Conservation (phyloP, 1,284 basidiomycete genomes). For the Meripilus lineatus region DNA sequence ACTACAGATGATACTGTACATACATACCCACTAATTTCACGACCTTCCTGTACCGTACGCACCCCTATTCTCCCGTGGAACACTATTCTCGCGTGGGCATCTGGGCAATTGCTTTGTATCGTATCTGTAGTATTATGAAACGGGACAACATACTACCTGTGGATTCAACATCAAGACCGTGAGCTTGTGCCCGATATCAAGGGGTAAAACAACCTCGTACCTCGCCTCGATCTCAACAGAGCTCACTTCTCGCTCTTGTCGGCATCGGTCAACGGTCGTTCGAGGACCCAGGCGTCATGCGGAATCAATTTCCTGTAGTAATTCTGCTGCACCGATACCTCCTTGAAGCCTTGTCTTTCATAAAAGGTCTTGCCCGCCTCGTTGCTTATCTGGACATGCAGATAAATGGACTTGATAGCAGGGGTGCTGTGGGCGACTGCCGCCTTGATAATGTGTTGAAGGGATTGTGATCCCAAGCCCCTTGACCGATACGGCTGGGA, state of each 20-base stretch:
- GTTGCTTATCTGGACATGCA: slow-evolving; percentile 79
- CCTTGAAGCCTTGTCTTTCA: slow-evolving; percentile 69
- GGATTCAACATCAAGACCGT: too few species aligned
- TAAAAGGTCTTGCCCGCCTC: slow-evolving; percentile 70
- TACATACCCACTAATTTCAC: slow-evolving; percentile 19
- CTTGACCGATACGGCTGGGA: slow-evolving; percentile 79
- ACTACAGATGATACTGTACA: not conserved
- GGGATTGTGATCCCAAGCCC: slow-evolving; percentile 61
- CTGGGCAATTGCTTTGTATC: slow-evolving; percentile 2
- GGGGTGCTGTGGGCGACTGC: slow-evolving; percentile 52
- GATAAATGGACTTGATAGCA: slow-evolving; percentile 63
- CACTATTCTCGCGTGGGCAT: too few species aligned
- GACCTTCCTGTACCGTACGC: slow-evolving; percentile 4
- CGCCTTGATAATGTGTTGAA: slow-evolving; percentile 59
- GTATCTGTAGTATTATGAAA: slow-evolving; percentile 7
- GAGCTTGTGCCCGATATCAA: too few species aligned
- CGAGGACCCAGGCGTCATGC: slow-evolving; percentile 75
- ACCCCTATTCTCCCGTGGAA: not conserved
- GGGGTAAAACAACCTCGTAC: too few species aligned
- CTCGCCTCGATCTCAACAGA: not conserved
- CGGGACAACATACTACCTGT: not conserved
- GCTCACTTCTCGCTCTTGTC: slow-evolving; percentile 1
- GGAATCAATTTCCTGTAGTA: slow-evolving; percentile 84
- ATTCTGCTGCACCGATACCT: slow-evolving; percentile 54
- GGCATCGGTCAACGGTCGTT: slow-evolving; percentile 34